Evolutionary conservation across 306 rosid species (phyloP), one percentile per base, ranked within the genome.

Genomic region (Nissolia schottii): DNA sequence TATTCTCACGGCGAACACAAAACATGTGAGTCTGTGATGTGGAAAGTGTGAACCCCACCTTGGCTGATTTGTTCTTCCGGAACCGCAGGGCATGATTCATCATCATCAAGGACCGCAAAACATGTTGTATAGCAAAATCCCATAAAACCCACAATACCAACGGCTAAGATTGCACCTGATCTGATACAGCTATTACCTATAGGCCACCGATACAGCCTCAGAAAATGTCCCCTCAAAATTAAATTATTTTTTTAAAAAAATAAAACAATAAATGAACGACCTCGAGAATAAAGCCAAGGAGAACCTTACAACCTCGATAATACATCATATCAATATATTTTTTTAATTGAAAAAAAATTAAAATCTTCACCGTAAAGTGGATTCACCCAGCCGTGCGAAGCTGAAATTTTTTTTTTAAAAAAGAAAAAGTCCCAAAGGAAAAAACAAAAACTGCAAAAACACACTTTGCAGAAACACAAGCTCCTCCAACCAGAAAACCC

Each of bases 381-480:
- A 66, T 73, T 70, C 83, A 77, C 79, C 87, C 93, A 84, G 78
- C 96, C 96, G 88, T 87, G 94, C 89, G 38, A 79, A 59, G 65
- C 66, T 50, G 64, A 78, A 70, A 85, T 69, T 13, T 43, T 16
- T 16, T 16, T 23, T n/a, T n/a, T n/a, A n/a, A n/a, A n/a, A n/a
- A n/a, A n/a, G n/a, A n/a, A 3, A 24, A 18, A 67, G 55, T 28
- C 68, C 60, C 67, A 65, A 43, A 2, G 41, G 66, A 31, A 64
- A 65, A 64, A n/a, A 48, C 72, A 80, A 81, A 80, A 45, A 20
- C 15, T 34, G 73, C 22, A 64, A 77, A 49, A 69, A 25, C 56
- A 25, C 56, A 50, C 53, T 58, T 59, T 64, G 64, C 82, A 76
- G 55, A 49, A 50, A 20, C 48, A 23, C 28, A 28, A 67, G 27